A percentile compares a stretch with the other conserved stretches of the same genome.
Conservation (phyloP, 331 rosid species). For the Cucumis variabilis region DNA sequence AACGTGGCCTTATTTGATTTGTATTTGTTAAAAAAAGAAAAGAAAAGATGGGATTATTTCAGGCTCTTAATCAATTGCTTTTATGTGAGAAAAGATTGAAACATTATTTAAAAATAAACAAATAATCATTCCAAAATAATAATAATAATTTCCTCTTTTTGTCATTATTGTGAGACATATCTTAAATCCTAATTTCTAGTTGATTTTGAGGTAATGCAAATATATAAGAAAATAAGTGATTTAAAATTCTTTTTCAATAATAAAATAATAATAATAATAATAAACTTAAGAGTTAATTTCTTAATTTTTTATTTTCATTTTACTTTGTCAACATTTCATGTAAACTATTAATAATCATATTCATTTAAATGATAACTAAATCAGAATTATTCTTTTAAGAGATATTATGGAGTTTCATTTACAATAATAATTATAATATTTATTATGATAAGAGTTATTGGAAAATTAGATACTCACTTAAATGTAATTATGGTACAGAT, state of each 20-base stretch:
- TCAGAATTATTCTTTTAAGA: too few relatives aligned
- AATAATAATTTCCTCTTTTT: slow-evolving; percentile 14
- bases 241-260: neutral
- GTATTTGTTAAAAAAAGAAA: neutral
- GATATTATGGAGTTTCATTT: too few relatives aligned
- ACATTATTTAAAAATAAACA: neutral
- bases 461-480: neutral
- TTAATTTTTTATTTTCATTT: neutral
- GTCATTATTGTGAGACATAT: slow-evolving; percentile 18
- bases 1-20: slow-evolving; percentile 7
- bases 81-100: slow-evolving; percentile 25
- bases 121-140: too few relatives aligned
- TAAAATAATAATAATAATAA: neutral
- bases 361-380: too few relatives aligned
- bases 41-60: neutral
- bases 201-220: slow-evolving; percentile 22
- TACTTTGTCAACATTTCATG: neutral
- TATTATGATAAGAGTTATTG: neutral
- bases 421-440: too few relatives aligned
- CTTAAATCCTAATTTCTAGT: neutral
- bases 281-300: neutral
- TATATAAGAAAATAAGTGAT: neutral
- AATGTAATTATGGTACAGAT: too few relatives aligned
- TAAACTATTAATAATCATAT: neutral
- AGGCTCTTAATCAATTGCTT: slow-evolving; percentile 15